These are phyloP conservation scores for Fonticula alba DNA, from an alignment of 78 protist genomes.

Conservation along the genomic window DNA sequence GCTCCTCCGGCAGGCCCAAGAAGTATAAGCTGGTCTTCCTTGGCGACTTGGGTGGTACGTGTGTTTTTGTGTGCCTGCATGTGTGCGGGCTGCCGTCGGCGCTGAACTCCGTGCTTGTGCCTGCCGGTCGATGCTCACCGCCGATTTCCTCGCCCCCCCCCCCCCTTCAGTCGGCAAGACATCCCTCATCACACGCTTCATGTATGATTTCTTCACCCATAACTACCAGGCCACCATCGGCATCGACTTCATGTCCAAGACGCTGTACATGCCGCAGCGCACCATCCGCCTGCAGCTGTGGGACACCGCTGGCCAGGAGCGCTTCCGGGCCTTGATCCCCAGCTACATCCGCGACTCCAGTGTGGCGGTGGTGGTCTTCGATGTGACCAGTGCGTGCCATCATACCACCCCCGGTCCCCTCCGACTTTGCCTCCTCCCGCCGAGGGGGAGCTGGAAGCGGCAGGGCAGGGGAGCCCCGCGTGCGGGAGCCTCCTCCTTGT, in stretches of 20 bases:
- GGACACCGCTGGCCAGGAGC: slow-evolving; percentile 82
- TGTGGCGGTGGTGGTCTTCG: slow-evolving; percentile 91
- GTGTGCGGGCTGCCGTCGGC: background rate
- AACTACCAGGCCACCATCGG: slow-evolving; percentile 94
- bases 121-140: background rate
- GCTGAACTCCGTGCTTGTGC: background rate
- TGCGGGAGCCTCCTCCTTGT: too few species aligned
- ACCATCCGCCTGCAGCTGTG: slow-evolving; percentile 90
- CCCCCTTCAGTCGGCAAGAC: slow-evolving; percentile 64
- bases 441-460: too few species aligned
- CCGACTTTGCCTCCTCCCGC: too few species aligned
- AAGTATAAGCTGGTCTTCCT: slow-evolving; percentile 69
- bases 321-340: slow-evolving; percentile 84
- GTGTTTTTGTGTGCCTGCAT: background rate
- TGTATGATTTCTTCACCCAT: slow-evolving; percentile 90
- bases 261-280: slow-evolving; percentile 81
- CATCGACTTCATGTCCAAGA: slow-evolving; percentile 83
- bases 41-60: slow-evolving; percentile 49
- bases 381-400: slow-evolving; percentile 67
- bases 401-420: background rate
- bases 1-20: too few species aligned
- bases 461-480: too few species aligned
- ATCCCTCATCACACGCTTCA: slow-evolving; percentile 83
- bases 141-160: background rate
- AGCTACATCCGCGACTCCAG: slow-evolving; percentile 88